Evolutionary conservation across 805 yeast species (phyloP).

Genomic region (Blastobotrys terrestris): DNA sequence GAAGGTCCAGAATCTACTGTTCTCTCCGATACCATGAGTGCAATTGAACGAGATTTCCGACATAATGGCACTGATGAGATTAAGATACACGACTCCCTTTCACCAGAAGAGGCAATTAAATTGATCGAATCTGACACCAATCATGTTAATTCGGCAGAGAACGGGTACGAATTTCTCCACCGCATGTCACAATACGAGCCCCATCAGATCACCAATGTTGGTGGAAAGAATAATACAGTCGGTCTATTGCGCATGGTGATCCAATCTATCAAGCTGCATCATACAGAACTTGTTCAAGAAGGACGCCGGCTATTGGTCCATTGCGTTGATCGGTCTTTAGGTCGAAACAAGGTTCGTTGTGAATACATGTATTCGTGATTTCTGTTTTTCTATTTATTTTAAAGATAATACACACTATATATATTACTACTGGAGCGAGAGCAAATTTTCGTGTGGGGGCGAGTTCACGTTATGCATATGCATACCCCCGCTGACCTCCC

Average conservation of each 20-base stretch:
- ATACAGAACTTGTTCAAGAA: constrained; percentile 26
- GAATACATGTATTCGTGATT: constrained; percentile 9
- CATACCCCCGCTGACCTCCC: too few species aligned
- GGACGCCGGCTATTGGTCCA: constrained; percentile 12
- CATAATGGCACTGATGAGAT: constrained; percentile 1
- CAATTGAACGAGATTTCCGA: constrained; percentile 4
- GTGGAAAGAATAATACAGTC: constrained; percentile 43
- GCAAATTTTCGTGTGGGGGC: too few species aligned
- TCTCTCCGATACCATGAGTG: background rate
- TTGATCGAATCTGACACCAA: constrained; percentile 9
- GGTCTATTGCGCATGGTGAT: constrained; percentile 42
- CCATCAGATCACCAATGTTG: constrained; percentile 32
- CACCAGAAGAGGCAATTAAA: constrained; percentile 8
- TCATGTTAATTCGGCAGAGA: constrained; percentile 30
- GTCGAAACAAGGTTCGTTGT: constrained; percentile 8
- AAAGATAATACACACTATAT: background rate
- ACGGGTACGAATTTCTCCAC: constrained; percentile 44
- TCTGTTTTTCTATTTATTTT: background rate
- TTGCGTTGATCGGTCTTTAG: constrained; percentile 13
- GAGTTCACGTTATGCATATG: too few species aligned
- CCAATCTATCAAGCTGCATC: constrained; percentile 20
- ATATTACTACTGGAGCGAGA: too few species aligned
- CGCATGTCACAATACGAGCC: constrained; percentile 33
- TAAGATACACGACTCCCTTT: background rate
- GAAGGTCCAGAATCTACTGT: constrained; percentile 29